Evolutionary conservation across 1,284 basidiomycete genomes (phyloP), one percentile per base, ranked within the genome.

Genomic region (Ustilago loliicola): DNA sequence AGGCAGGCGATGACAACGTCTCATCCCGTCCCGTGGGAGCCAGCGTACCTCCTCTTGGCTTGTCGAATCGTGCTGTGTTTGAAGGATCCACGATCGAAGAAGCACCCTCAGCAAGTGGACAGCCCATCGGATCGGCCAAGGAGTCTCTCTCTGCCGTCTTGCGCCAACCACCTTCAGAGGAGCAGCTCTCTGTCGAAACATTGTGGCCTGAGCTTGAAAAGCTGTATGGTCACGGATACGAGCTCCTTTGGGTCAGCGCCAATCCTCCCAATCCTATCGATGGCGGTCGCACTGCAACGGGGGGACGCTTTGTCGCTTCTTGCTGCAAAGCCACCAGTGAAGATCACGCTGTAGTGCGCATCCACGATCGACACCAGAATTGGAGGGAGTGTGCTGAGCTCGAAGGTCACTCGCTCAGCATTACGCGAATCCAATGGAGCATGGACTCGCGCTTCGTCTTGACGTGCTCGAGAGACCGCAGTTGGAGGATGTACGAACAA

Each of bases 161-260:
- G 50, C 57, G 62, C 7, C 61, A 63, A n/a, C 86, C 89, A 11
- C 89, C 90, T 0, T 88, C 88, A 2, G 89, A 90, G 74, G 89
- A 89, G 63, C 88, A 89, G 86, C 89, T 99, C 0, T 91, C 93
- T 0, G 90, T 91, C 0, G 90, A 91, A 15, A 98, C 96, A 0
- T 89, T 99, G 0, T 99, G 97, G 97, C 96, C 96, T 0, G 97
- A 99, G 74, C 81, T 92, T 1, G 96, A 99, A 84, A 99, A 99
- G 86, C 89, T 99, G 2, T 99, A 98, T 86, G 97, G 96, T 1
- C 97, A 99, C 87, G 95, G 95, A 36, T 98, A 98, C 85, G 97
- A 99, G 90, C 93, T 94, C 76, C 55, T 71, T n/a, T 65, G 58
- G 19, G 70, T 71, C 62, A 79, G 36, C n/a, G 74, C 64, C 21